Percentiles rank a stretch among this genome's conserved stretches.
Conservation (phyloP, 768 basidiomycete species). For the Wakefieldia striispora region DNA sequence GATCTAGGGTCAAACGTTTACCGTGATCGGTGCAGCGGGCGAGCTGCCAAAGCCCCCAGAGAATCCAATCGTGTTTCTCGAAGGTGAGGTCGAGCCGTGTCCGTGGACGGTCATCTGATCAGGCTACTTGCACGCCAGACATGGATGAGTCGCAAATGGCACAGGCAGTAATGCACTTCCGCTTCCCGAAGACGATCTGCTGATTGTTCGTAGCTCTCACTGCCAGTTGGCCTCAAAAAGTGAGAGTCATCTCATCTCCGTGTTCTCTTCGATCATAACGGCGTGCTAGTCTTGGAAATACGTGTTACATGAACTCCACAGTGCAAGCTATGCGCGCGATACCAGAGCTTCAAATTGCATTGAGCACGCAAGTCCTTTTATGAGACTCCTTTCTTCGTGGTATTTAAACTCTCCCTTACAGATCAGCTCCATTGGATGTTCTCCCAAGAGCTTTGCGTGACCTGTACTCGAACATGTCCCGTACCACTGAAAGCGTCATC, state of each 20-base stretch:
- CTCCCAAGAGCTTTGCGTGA: constrained; percentile 57
- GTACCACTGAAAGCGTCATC: constrained; percentile 71
- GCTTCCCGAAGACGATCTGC: background rate
- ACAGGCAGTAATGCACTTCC: constrained; percentile 55
- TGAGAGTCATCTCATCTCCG: constrained; percentile 25
- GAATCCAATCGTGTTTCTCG: constrained; percentile 77
- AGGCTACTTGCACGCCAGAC: constrained; percentile 45
- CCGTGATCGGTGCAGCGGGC: constrained; percentile 91
- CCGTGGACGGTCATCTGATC: constrained; percentile 13
- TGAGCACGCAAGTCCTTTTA: constrained; percentile 50
- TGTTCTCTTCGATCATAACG: background rate
- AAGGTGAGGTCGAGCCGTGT: constrained; percentile 49
- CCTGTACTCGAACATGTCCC: constrained; percentile 69
- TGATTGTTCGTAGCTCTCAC: constrained; percentile 51
- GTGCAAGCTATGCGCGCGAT: constrained; percentile 92
- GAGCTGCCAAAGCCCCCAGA: constrained; percentile 87
- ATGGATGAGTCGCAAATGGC: constrained; percentile 83
- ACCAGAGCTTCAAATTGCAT: constrained; percentile 79
- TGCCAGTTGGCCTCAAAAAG: constrained; percentile 84
- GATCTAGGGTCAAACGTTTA: constrained; percentile 79
- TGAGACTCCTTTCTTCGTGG: background rate
- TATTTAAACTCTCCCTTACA: background rate
- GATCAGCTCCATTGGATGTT: constrained; percentile 40
- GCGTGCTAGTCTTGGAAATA: constrained; percentile 71
- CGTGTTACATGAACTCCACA: constrained; percentile 97